Percentiles rank a stretch among this genome's conserved stretches.
phyloP scores from a whole-genome alignment of 495 filamentous ascomycete species.

The Talaromyces proteolyticus region DNA sequence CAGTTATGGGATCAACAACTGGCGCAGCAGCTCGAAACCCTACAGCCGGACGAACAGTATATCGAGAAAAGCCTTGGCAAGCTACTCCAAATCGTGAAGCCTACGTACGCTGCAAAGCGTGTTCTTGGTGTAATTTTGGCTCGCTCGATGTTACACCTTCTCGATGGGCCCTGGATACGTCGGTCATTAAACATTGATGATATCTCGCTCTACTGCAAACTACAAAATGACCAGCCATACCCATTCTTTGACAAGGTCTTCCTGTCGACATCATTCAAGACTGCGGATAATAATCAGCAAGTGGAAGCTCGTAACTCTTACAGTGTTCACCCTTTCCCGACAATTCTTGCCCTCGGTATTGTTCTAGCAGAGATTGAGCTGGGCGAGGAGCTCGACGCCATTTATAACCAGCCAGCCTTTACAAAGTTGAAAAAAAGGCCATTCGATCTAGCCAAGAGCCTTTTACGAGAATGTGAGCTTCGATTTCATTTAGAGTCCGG shows the following conservation, averaged over 20 bases:
- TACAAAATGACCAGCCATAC: constrained; percentile 7
- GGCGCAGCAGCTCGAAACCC: constrained; percentile 4
- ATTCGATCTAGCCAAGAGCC: constrained; percentile 3
- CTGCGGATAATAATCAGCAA: background rate
- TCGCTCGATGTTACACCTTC: constrained; percentile 8
- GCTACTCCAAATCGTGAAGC: constrained; percentile 7
- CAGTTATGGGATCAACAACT: constrained; percentile 3
- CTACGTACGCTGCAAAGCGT: constrained; percentile 9
- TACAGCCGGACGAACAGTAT: constrained; percentile 8
- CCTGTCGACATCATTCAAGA: constrained; percentile 7
- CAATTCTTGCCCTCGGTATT: constrained; percentile 11
- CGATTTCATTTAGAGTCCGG: constrained; percentile 10
- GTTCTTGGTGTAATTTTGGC: constrained; percentile 11
- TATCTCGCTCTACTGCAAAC: constrained; percentile 8
- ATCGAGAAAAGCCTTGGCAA: constrained; percentile 8
- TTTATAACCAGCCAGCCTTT: constrained; percentile 5
- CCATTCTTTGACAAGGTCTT: constrained; percentile 12
- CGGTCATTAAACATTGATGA: constrained; percentile 5
- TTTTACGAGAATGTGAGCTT: constrained; percentile 7
- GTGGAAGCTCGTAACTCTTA: background rate
- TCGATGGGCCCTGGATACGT: constrained; percentile 10
- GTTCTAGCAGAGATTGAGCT: constrained; percentile 10
- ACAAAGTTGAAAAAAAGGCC: background rate
- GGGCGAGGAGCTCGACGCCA: constrained; percentile 8
- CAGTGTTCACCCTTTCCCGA: constrained; percentile 11